Evolutionary conservation across 2,329 filamentous ascomycete genomes (phyloP).

Genomic region (Truncatella angustata): DNA sequence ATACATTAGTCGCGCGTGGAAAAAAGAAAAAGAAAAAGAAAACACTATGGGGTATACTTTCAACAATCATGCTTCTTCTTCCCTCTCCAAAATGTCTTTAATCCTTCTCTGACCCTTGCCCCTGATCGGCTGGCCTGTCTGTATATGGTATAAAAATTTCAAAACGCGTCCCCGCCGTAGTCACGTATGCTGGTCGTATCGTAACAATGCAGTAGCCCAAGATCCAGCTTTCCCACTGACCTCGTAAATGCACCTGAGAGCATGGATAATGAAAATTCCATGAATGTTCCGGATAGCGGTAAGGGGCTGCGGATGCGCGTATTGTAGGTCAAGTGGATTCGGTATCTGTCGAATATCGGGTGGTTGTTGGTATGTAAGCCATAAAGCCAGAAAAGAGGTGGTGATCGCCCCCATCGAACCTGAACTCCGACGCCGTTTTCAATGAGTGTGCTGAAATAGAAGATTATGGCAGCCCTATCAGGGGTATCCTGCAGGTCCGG

Average conservation of each 20-base stretch:
- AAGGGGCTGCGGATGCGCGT: background rate
- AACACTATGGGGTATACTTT: conserved; percentile 28
- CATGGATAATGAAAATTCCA: background rate
- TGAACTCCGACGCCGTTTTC: conserved; percentile 30
- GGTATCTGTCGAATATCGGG: background rate
- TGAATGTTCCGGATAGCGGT: background rate
- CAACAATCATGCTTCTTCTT: conserved; percentile 18
- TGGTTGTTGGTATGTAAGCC: background rate
- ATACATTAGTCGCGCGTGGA: conserved; percentile 28
- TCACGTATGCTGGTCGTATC: conserved; percentile 6
- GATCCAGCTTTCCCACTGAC: background rate
- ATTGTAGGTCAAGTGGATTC: background rate
- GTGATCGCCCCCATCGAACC: conserved; percentile 28
- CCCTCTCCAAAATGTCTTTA: background rate
- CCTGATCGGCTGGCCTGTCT: background rate
- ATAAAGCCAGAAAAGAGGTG: conserved; percentile 13
- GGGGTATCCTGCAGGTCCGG: conserved; percentile 37
- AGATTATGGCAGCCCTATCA: too few species aligned
- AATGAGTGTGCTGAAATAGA: conserved; percentile 15
- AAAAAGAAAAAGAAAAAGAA: conserved; percentile 7
- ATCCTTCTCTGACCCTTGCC: background rate
- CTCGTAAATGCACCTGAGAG: background rate
- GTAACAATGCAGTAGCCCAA: conserved; percentile 8
- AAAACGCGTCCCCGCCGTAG: background rate
- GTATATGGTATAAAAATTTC: background rate